A percentile compares a stretch with the other conserved stretches of the same genome.
phyloP scores from a whole-genome alignment of 805 yeast genomes.

The Saccharomyces jurei region DNA sequence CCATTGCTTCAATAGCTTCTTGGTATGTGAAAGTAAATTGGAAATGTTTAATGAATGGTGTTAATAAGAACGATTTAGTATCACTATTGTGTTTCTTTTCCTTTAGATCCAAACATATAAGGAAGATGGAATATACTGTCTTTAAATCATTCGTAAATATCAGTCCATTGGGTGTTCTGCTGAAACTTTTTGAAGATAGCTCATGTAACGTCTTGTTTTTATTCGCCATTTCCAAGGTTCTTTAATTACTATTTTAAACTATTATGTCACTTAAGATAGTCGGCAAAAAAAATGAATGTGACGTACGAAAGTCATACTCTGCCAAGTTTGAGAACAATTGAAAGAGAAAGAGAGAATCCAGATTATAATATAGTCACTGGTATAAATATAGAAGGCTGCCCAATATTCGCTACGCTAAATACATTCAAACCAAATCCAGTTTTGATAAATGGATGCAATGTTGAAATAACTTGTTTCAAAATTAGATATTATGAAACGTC shows the following conservation, averaged over 20 bases:
- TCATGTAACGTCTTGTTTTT: slow-evolving; percentile 32
- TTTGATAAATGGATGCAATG: not conserved
- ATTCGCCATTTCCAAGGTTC: not conserved
- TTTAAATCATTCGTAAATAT: slow-evolving; percentile 51
- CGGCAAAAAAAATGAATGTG: not conserved
- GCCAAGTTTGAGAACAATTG: not conserved
- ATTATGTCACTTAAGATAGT: not conserved
- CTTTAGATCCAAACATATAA: slow-evolving; percentile 36
- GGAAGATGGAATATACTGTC: slow-evolving; percentile 49
- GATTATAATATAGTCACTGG: not conserved
- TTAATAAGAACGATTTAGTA: slow-evolving; percentile 17
- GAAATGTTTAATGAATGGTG: slow-evolving; percentile 29
- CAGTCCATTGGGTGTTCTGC: slow-evolving; percentile 45
- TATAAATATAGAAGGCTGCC: not conserved
- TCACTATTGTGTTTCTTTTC: slow-evolving; percentile 15
- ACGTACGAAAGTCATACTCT: not conserved
- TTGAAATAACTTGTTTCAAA: not conserved
- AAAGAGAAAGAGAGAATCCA: not conserved
- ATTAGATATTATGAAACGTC: not conserved
- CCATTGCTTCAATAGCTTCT: slow-evolving; percentile 48
- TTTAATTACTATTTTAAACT: not conserved
- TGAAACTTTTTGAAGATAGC: slow-evolving; percentile 37
- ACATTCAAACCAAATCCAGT: not conserved
- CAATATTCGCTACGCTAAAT: not conserved
- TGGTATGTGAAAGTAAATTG: slow-evolving; percentile 48